These are phyloP conservation scores for Antitrichia curtipendula DNA, from an alignment of 225 moss, liverwort and hornwort species.

Conservation along the genomic window DNA sequence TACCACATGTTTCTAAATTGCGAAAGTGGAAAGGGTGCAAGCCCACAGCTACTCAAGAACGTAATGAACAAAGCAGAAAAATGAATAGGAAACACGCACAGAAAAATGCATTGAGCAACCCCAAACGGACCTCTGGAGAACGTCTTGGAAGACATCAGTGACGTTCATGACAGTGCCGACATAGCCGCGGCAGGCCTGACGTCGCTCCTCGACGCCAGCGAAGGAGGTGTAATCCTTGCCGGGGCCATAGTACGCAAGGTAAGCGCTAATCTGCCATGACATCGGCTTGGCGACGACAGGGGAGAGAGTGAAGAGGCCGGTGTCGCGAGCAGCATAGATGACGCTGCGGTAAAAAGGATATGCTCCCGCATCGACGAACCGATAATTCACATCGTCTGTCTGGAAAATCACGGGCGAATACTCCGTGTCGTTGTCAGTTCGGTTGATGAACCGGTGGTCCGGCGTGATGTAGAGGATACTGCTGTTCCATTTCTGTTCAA, in stretches of 20 bases:
- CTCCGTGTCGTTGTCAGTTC: constrained; percentile 35
- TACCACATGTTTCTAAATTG: neutral
- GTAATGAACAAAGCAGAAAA: neutral
- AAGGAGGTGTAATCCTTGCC: constrained; percentile 21
- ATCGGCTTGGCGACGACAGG: constrained; percentile 7
- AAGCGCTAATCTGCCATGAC: constrained; percentile 47
- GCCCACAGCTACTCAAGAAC: neutral
- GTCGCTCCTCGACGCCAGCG: constrained; percentile 13
- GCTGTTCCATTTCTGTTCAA: constrained; percentile 35
- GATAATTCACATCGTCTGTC: neutral
- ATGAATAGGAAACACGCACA: neutral
- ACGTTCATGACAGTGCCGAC: constrained; percentile 41
- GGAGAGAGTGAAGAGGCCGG: constrained; percentile 44
- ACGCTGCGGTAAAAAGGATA: constrained; percentile 25
- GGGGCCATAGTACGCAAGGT: constrained; percentile 57
- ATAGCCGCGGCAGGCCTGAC: constrained; percentile 43
- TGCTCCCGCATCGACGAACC: constrained; percentile 26
- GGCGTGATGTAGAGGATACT: constrained; percentile 14
- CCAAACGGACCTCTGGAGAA: constrained; percentile 21
- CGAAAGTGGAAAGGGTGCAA: neutral
- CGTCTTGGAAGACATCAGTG: constrained; percentile 31
- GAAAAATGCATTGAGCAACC: neutral
- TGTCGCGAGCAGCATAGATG: constrained; percentile 32
- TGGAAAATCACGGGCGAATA: constrained; percentile 57
- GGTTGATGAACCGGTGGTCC: neutral